These are phyloP conservation scores for Themeda triandra DNA, from an alignment of 176 grass and related monocot genomes.

Conservation along the genomic window DNA sequence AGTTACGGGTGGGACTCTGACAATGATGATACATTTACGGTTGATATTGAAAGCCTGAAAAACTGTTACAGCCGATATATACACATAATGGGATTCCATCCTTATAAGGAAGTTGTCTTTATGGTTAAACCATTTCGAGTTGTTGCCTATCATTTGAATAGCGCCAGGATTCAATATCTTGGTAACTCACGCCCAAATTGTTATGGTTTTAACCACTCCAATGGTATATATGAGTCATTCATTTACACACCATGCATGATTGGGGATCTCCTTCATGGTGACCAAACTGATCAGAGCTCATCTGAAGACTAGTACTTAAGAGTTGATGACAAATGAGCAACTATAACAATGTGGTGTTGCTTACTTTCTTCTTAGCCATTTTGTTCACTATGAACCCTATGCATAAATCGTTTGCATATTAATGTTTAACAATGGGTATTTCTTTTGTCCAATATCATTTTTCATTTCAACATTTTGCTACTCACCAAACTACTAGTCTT, in stretches of 20 bases:
- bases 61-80: neutral
- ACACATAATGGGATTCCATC: conserved; percentile 12
- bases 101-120: conserved; percentile 24
- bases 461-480: no score
- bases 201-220: neutral
- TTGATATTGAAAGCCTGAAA: neutral
- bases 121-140: neutral
- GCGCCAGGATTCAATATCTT: neutral
- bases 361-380: neutral
- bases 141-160: conserved; percentile 11
- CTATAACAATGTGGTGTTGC: neutral
- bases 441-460: neutral
- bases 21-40: neutral
- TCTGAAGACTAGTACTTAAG: neutral
- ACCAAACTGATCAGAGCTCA: neutral
- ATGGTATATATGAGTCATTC: conserved; percentile 13
- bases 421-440: neutral
- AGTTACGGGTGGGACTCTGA: conserved; percentile 5
- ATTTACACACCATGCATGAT: neutral
- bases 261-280: neutral
- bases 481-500: no score
- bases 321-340: neutral
- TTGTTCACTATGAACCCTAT: neutral
- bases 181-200: neutral
- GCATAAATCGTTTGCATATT: neutral